These are phyloP conservation scores for Neofusicoccum ribis DNA, from an alignment of 2,329 filamentous ascomycete genomes.

Conservation along the genomic window DNA sequence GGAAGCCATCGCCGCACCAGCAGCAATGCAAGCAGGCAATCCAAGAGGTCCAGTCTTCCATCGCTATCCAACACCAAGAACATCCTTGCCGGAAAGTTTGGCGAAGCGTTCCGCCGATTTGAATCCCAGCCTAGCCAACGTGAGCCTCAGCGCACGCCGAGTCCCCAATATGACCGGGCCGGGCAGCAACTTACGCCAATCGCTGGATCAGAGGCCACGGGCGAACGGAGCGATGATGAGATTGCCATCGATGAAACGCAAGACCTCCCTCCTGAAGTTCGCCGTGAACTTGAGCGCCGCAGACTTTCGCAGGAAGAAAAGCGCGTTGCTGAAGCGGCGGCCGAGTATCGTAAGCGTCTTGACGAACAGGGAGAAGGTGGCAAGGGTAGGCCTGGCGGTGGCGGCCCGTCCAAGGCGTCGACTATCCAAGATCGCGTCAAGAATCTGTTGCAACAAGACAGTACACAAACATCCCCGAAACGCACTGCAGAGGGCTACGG, in stretches of 20 bases:
- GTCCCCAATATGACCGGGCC: slow-evolving; percentile 28
- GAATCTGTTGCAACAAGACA: slow-evolving; percentile 73
- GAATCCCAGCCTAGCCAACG: slow-evolving; percentile 55
- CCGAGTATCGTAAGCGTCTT: slow-evolving; percentile 79
- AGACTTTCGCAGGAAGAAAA: slow-evolving; percentile 84
- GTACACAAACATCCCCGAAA: slow-evolving; percentile 55
- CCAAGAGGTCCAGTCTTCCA: slow-evolving; percentile 73
- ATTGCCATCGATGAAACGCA: slow-evolving; percentile 65
- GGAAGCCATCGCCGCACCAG: slow-evolving; percentile 55
- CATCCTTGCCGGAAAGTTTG: slow-evolving; percentile 83
- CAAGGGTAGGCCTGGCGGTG: slow-evolving; percentile 36
- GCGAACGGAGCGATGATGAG: slow-evolving; percentile 67
- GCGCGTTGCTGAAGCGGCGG: slow-evolving; percentile 83
- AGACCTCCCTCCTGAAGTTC: slow-evolving; percentile 80
- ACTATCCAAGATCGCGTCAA: slow-evolving; percentile 92
- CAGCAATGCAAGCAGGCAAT: slow-evolving; percentile 59
- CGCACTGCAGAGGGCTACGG: slow-evolving; percentile 89
- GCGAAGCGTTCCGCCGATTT: slow-evolving; percentile 90
- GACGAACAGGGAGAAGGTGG: slow-evolving; percentile 58
- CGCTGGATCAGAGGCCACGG: slow-evolving; percentile 72
- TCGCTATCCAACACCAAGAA: slow-evolving; percentile 75
- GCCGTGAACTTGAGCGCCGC: slow-evolving; percentile 82
- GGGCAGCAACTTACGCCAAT: slow-evolving; percentile 59
- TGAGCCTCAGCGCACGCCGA: slow-evolving; percentile 30
- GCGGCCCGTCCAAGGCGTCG: slow-evolving; percentile 57